Evolutionary conservation across 306 rosid genomes (phyloP), one percentile per base, ranked within the genome.

Genomic region (Medicago ruthenica): DNA sequence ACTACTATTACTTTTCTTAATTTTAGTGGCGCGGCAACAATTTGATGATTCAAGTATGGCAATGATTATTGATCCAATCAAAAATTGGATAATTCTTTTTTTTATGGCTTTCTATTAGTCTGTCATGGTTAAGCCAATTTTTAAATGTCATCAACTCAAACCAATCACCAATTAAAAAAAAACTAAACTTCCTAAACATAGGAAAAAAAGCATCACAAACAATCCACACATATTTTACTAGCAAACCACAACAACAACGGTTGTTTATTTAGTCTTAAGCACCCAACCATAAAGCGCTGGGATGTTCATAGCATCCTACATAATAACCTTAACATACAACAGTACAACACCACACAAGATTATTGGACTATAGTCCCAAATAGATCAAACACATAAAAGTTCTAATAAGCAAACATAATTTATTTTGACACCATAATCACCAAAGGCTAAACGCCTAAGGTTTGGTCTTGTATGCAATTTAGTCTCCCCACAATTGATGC

Each of bases 401-500:
- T 54, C 73, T 22, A 27, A 7, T 24, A 61, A 61, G 6, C 11
- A 31, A n/a, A 63, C 73, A 40, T 2, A 39, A 34, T 34, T 81
- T 62, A 42, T 41, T 67, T 51, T 22, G 22, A 76, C 74, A 61
- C 58, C 76, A 55, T 37, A 60, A 76, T 79, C 67, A 85, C 27
- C 72, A 53, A 67, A 53, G 73, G 36, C 59, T 63, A 36, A 62
- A 62, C 68, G 36, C 22, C 18, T 4, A 62, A 36, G 68, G 68
- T 65, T 11, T 40, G 7, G 68, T 65, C 31, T 16, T 62, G 21
- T 15, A 31, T 50, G 66, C 78, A 69, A 64, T 31, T 67, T 67
- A 73, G 72, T 82, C 89, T 63, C 89, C 92, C 92, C 96, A 92
- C 97, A 97, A 89, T 61, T 95, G 99, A 83, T 95, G 99, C 27